Base-by-base conservation (phyloP, 2,329 filamentous ascomycete species). In the Alternaria incomplexa region DNA sequence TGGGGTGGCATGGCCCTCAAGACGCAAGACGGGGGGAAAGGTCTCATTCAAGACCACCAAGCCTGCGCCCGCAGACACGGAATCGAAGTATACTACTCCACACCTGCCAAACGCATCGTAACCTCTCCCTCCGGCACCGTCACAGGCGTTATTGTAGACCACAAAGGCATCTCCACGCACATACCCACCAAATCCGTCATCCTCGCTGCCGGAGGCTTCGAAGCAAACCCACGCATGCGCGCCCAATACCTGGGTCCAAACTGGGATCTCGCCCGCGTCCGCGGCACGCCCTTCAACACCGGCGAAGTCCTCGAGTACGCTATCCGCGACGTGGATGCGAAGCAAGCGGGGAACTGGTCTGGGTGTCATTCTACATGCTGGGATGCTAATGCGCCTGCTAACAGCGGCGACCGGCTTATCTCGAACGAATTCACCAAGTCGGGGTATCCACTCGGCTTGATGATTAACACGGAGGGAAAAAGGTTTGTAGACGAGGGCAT, bases 391-490 rank as follows among this genome's bases (percentile, higher is more conserved):
- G 85, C 89, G 0, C 82, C 85, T 0, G 74, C 83, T 0, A 73
- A 87, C 63, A 79, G 80, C 0, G 89, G 89, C 5, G 85, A 90
- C 66, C 83, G 87, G 2, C 78, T 78, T n/a, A 77, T 87, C 3
- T 88, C 89, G 4, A 91, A 91, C 69, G 85, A 90, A 73, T 90
- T 85, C 71, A 91, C 89, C 7, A 91, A 91, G 71, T 89, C 86
- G 1, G 89, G 89, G 1, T 91, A 91, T 67, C 89, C 89, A 0
- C 80, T 91, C 0, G 89, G 89, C 0, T 67, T 91, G 12, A 91
- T 90, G 85, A 61, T 91, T 15, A 91, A 91, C 68, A 74, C 76
- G 0, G 70, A 84, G 0, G 89, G 89, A 0, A 71, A 84, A 45
- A 81, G 89, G 1, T 91, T 91, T 69, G 88, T 91, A 0, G 89